Conservation (phyloP, 306 rosid species). For the Cucumis sativus region Cucumber_9930_V3 NC_026657.2:13023001-13023500, state of each 20-base stretch:
- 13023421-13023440: background rate
- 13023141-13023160: conserved; percentile 24
- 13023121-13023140: background rate
- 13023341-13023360: conserved; percentile 20
- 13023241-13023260: conserved; percentile 20
- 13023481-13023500: background rate
- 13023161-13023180: conserved; percentile 26
- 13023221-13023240: conserved; percentile 4
- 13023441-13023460: background rate
- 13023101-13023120: background rate
- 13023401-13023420: no score
- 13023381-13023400: background rate
- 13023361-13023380: background rate
- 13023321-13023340: conserved; percentile 41
- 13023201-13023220: conserved; percentile 8
- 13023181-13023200: conserved; percentile 19
- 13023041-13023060: conserved; percentile 10
- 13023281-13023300: background rate
- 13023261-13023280: conserved; percentile 19
- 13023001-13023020: background rate
- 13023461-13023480: background rate
- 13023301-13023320: conserved; percentile 24
- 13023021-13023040: conserved; percentile 24
- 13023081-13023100: background rate
- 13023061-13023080: conserved; percentile 21